Evolutionary conservation across 257 asterid genomes (phyloP).

Genomic region (Solanum sparsipilum): DNA sequence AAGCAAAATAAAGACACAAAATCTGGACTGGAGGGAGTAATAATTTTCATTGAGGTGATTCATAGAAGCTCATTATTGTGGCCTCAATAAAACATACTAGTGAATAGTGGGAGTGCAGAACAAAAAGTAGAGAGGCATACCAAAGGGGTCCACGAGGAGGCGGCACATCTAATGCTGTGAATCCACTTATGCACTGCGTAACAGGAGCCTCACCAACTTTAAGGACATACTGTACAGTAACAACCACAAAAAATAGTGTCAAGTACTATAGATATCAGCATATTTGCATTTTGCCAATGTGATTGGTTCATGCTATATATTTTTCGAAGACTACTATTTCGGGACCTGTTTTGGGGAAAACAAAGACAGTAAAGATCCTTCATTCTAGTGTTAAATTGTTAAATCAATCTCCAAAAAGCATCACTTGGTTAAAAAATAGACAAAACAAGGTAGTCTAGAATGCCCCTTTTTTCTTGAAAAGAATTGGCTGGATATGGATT

Average conservation of each 20-base stretch:
- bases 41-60: background rate
- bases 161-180: conserved; percentile 67
- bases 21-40: background rate
- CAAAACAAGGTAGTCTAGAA: background rate
- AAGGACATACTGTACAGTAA: conserved; percentile 48
- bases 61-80: background rate
- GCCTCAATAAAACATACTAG: background rate
- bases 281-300: background rate
- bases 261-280: background rate
- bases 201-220: conserved; percentile 66
- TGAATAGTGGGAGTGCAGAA: background rate
- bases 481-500: background rate
- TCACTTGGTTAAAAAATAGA: background rate
- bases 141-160: conserved; percentile 94
- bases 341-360: background rate
- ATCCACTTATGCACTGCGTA: conserved; percentile 80
- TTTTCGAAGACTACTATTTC: background rate
- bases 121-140: conserved; percentile 15
- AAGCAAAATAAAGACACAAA: background rate
- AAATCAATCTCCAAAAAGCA: background rate
- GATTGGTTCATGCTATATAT: background rate
- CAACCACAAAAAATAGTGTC: background rate
- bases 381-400: background rate
- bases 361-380: background rate
- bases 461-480: background rate